These are phyloP conservation scores for Meyerozyma athensensis DNA, from an alignment of 1,139 yeast species.

Conservation along the genomic window DNA sequence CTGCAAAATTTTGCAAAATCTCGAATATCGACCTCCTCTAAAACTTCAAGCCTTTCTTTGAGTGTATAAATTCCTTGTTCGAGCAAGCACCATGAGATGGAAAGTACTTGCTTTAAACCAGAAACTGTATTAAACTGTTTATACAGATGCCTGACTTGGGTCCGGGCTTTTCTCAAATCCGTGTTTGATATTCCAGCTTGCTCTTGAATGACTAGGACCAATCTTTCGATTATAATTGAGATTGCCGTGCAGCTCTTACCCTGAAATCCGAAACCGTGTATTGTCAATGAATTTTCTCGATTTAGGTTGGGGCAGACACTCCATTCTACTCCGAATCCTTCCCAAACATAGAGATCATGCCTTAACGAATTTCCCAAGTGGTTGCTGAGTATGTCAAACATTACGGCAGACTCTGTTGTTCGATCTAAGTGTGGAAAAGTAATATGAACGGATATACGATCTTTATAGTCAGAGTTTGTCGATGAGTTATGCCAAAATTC, in stretches of 20 bases:
- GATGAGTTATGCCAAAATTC: too few species aligned
- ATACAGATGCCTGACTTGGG: conserved; percentile 39
- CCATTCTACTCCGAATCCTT: conserved; percentile 50
- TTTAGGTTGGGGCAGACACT: conserved; percentile 46
- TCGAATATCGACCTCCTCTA: conserved; percentile 24
- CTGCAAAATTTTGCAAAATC: conserved; percentile 18
- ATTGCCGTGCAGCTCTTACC: too few species aligned
- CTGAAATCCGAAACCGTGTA: conserved; percentile 46
- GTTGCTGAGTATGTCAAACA: conserved; percentile 47
- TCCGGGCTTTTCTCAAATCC: conserved; percentile 39
- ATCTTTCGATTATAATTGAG: conserved; percentile 10
- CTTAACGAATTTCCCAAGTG: conserved; percentile 35
- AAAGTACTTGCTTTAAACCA: conserved; percentile 41
- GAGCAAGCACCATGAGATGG: conserved; percentile 44
- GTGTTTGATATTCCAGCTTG: conserved; percentile 17
- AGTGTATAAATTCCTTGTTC: conserved; percentile 51
- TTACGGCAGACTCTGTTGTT: conserved; percentile 30
- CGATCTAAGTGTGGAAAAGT: conserved; percentile 20
- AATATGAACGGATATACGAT: conserved; percentile 43
- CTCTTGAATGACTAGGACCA: too few species aligned
- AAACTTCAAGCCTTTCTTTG: conserved; percentile 40
- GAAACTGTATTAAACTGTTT: conserved; percentile 28
- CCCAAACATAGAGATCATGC: conserved; percentile 44
- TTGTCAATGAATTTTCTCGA: conserved; percentile 45
- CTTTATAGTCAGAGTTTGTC: conserved; percentile 21